These are phyloP conservation scores for Pilaira anomala DNA, from an alignment of 192 early-diverging fungal genomes.

Conservation along the genomic window DNA sequence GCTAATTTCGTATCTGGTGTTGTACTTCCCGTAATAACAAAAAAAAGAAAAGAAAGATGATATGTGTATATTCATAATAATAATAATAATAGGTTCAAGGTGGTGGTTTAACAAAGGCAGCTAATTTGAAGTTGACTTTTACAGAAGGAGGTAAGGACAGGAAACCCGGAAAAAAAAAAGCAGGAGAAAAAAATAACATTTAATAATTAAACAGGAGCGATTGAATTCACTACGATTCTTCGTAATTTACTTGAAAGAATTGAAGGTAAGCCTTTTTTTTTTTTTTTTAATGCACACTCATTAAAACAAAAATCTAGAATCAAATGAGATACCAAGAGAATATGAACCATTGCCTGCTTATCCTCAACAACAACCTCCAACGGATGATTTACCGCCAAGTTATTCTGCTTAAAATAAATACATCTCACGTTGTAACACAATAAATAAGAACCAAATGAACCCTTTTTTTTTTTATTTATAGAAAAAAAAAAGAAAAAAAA, in stretches of 20 bases:
- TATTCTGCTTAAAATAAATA: background rate
- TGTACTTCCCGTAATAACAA: conserved; percentile 39
- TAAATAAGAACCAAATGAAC: no score
- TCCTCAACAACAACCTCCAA: conserved; percentile 3
- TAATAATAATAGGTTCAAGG: conserved; percentile 42
- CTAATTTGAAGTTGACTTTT: conserved; percentile 45
- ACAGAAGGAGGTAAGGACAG: conserved; percentile 41
- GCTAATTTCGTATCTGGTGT: conserved; percentile 47
- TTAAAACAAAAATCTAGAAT: conserved; percentile 26
- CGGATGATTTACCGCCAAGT: background rate
- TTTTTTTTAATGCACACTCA: no score
- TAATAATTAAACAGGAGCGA: conserved; percentile 31
- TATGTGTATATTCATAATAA: background rate
- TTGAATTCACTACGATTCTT: conserved; percentile 45
- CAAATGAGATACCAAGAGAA: conserved; percentile 29
- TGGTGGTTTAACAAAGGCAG: conserved; percentile 44
- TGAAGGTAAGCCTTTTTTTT: no score
- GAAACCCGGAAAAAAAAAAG: no score
- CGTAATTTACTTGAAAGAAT: conserved; percentile 33
- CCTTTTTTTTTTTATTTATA: background rate
- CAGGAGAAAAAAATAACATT: background rate
- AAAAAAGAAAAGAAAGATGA: background rate
- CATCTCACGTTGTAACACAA: no score
- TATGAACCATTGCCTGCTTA: conserved; percentile 38
- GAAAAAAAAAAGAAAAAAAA: background rate